Conservation (phyloP, 225 moss, liverwort and hornwort genomes). For the Neckera pumila region DNA sequence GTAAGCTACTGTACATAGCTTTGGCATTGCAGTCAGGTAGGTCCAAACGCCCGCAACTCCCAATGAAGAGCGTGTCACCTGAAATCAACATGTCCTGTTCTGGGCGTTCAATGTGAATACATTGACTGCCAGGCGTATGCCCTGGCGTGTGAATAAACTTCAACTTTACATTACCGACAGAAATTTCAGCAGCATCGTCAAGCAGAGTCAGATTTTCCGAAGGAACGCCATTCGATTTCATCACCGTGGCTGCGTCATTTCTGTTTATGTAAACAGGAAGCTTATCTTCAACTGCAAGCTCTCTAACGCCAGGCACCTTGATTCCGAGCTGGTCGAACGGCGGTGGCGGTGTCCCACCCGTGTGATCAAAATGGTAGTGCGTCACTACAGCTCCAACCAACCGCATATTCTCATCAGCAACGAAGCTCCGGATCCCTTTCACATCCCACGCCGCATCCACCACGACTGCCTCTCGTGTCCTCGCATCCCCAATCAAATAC, state of each 20-base stretch:
- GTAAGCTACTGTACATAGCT: constrained; percentile 85
- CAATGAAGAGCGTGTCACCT: constrained; percentile 95
- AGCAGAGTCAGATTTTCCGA: constrained; percentile 50
- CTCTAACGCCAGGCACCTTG: constrained; percentile 85
- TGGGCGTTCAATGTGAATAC: constrained; percentile 62
- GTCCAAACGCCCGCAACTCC: constrained; percentile 94
- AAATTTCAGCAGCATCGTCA: constrained; percentile 70
- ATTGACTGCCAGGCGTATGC: constrained; percentile 97
- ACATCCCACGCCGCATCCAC: constrained; percentile 98
- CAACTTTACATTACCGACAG: constrained; percentile 57
- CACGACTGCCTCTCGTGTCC: constrained; percentile 86
- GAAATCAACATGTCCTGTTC: constrained; percentile 40
- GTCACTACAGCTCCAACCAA: constrained; percentile 95
- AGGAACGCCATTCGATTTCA: constrained; percentile 51
- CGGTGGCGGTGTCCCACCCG: constrained; percentile 91
- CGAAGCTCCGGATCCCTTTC: constrained; percentile 62
- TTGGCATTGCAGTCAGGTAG: constrained; percentile 92
- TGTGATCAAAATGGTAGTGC: constrained; percentile 97
- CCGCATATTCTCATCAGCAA: constrained; percentile 68
- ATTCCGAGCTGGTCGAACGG: constrained; percentile 91
- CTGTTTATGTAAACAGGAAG: constrained; percentile 61
- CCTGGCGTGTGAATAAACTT: constrained; percentile 98
- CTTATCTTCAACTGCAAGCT: constrained; percentile 83
- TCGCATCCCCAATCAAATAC: constrained; percentile 90
- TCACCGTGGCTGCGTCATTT: constrained; percentile 64